Percentiles rank a stretch among this genome's conserved stretches.
phyloP scores from a whole-genome alignment of 108 stramenopile genomes.

The Tribonema minus region DNA sequence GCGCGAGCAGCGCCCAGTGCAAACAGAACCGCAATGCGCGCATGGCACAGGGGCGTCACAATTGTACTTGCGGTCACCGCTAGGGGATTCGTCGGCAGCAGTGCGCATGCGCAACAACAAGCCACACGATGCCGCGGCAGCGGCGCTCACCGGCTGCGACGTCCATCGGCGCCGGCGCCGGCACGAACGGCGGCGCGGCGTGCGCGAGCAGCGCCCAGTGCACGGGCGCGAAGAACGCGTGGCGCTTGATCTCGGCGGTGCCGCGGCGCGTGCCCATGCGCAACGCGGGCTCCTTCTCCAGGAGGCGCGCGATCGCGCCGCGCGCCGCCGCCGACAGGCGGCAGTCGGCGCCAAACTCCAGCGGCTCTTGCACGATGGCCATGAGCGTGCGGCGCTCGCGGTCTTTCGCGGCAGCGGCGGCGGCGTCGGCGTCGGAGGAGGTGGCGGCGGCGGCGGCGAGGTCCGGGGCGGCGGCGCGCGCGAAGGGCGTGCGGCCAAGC shows the following conservation, averaged over 20 bases:
- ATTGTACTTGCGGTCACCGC: no score
- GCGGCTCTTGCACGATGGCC: background rate
- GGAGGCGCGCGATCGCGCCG: background rate
- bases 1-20: slow-evolving; percentile 43
- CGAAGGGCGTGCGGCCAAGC: slow-evolving; percentile 48
- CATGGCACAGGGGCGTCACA: no score
- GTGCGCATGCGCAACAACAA: no score
- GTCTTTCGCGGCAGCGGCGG: background rate
- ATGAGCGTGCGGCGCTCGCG: background rate
- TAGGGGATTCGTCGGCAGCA: no score
- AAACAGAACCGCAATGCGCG: no score
- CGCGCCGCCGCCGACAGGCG: background rate
- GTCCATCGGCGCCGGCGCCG: background rate
- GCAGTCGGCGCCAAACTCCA: background rate
- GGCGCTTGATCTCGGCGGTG: slow-evolving; percentile 37
- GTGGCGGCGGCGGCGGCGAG: background rate
- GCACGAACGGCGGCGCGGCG: slow-evolving; percentile 12
- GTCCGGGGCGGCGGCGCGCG: background rate
- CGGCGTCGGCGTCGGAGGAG: background rate
- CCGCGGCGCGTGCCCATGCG: slow-evolving; percentile 30
- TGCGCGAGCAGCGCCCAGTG: slow-evolving; percentile 45
- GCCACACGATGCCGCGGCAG: no score
- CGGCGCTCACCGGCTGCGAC: no score
- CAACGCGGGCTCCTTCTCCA: slow-evolving; percentile 21
- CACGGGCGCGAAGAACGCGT: slow-evolving; percentile 10